phyloP scores from a whole-genome alignment of 2,329 filamentous ascomycete genomes.

The Fusarium protoensiforme region DNA sequence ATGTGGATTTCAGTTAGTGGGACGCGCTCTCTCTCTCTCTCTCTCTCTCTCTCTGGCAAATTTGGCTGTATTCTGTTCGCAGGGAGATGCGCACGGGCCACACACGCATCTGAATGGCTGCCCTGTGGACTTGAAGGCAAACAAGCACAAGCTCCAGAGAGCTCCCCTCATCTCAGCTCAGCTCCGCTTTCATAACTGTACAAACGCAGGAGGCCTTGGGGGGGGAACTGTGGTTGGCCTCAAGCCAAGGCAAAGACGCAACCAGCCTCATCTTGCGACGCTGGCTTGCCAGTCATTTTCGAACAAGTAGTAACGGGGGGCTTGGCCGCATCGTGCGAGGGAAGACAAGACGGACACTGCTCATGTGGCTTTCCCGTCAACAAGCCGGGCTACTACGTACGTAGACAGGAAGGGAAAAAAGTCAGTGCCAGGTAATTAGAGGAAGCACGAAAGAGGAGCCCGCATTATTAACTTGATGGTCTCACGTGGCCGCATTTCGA shows the following conservation, averaged over 20 bases:
- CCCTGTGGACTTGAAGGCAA: background rate
- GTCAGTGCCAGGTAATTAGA: background rate
- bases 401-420: background rate
- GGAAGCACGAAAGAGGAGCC: background rate
- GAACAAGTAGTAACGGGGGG: background rate
- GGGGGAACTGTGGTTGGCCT: background rate
- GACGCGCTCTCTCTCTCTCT: conserved; percentile 3
- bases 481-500: conserved; percentile 30
- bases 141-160: conserved; percentile 5
- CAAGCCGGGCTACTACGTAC: background rate
- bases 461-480: conserved; percentile 16
- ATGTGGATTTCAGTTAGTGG: conserved; percentile 32
- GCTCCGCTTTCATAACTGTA: background rate
- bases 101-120: background rate
- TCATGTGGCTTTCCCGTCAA: background rate
- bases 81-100: conserved; percentile 43
- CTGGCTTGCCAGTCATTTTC: background rate
- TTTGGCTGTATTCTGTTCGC: conserved; percentile 28
- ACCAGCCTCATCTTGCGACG: background rate
- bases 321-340: background rate
- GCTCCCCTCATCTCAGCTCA: background rate
- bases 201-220: background rate
- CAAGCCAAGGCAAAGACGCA: background rate
- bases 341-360: background rate
- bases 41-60: conserved; percentile 7